These are phyloP conservation scores for Vitrella brassicaformis DNA, from an alignment of 73 alveolate genomes.

Conservation along the genomic window DNA sequence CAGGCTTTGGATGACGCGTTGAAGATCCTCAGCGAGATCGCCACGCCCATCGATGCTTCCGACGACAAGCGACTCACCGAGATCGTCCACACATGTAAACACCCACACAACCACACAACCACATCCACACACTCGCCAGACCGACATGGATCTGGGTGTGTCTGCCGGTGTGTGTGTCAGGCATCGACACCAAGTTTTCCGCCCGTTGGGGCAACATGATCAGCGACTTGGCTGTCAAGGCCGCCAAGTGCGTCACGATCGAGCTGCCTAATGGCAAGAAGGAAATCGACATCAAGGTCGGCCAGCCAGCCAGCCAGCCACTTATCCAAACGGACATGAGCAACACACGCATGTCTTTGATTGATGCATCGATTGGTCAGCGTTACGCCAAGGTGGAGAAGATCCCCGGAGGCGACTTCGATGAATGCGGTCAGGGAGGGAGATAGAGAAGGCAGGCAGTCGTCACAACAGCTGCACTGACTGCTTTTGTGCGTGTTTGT, in stretches of 20 bases:
- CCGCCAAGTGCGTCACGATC: slow-evolving; percentile 27
- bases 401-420: slow-evolving; percentile 72
- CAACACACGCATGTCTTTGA: too few species aligned
- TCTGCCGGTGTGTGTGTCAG: slow-evolving; percentile 20
- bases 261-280: slow-evolving; percentile 21
- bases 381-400: slow-evolving; percentile 64
- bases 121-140: too few species aligned
- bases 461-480: too few species aligned
- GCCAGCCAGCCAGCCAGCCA: background rate
- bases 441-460: too few species aligned
- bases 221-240: slow-evolving; percentile 29
- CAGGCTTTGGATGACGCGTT: background rate
- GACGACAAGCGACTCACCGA: background rate
- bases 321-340: too few species aligned
- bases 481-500: background rate
- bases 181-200: slow-evolving; percentile 30
- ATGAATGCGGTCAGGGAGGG: slow-evolving; percentile 24
- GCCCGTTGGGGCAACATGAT: slow-evolving; percentile 3
- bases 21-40: background rate
- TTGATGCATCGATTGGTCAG: too few species aligned
- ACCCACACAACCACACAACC: background rate
- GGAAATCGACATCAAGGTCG: background rate
- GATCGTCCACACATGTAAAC: slow-evolving; percentile 23
- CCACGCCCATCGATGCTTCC: background rate
- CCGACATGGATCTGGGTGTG: slow-evolving; percentile 2